phyloP scores from a whole-genome alignment of 1,139 yeast species.

The Protomyces lactucae-debilis region DNA sequence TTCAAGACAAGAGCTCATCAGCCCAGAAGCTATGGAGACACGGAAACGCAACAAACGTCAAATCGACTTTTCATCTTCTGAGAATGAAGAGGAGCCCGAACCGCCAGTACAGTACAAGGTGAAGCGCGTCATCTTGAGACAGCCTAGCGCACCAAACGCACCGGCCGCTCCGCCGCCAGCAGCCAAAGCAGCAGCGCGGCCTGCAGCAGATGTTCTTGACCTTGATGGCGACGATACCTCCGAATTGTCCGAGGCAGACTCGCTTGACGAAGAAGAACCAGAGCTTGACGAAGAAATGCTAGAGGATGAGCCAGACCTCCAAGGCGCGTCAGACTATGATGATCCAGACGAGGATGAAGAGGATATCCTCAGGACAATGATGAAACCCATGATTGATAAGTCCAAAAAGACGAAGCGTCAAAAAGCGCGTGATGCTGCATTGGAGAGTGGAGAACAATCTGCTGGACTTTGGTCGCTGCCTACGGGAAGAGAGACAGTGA shows the following conservation, averaged over 20 bases:
- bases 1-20: background rate
- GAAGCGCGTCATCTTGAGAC: background rate
- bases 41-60: conserved; percentile 17
- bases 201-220: background rate
- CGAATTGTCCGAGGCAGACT: conserved; percentile 23
- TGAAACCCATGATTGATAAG: conserved; percentile 22
- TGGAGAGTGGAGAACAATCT: conserved; percentile 29
- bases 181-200: background rate
- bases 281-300: conserved; percentile 32
- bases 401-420: conserved; percentile 29
- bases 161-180: background rate
- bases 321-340: conserved; percentile 31
- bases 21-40: conserved; percentile 16
- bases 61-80: conserved; percentile 22
- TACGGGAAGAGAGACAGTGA: conserved; percentile 41
- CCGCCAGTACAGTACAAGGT: background rate
- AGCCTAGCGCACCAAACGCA: background rate
- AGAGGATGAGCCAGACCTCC: conserved; percentile 34
- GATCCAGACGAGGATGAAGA: conserved; percentile 37
- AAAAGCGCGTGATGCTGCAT: conserved; percentile 18
- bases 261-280: conserved; percentile 32
- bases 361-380: conserved; percentile 33
- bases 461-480: conserved; percentile 38
- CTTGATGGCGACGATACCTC: background rate
- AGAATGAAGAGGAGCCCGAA: background rate